Base-by-base conservation (phyloP, 1,284 basidiomycete species). In the Ceratobasidium sp. region DNA sequence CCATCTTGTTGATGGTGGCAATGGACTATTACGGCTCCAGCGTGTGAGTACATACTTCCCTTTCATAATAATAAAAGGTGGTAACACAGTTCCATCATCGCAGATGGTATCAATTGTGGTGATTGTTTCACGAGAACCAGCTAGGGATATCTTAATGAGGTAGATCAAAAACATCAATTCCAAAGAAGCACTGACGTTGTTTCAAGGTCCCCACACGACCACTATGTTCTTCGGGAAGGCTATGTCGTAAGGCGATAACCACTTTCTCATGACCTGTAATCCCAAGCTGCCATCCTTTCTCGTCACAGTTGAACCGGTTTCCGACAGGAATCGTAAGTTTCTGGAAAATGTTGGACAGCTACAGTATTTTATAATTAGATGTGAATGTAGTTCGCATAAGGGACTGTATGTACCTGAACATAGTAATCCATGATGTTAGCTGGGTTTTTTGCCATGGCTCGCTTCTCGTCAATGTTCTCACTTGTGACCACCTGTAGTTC, bases 141-240 rank as follows among this genome's bases (percentile, higher is more conserved):
- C 63, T 65, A n/a, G 14, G 9, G 9, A 22, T 41, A 44, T 24
- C 6, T 22, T 6, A 4, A 47, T 15, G 22, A 63, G 36, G 2
- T 47, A 8, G 48, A 15, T 63, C n/a, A 8, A 14, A 17, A 4
- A 2, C 86, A 47, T 24, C 5, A 27, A 29, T 24, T 56, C 11
- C 45, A 17, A 9, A 19, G 0, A 91, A 7, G n/a, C 24, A 56
- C 31, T n/a, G n/a, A 63, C 60, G 22, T 47, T 63, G 60, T 44
- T 63, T 63, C 48, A 22, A 19, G 11, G 41, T 44, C 4, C 60
- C 60, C 14, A 44, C 60, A 29, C 48, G 27, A 8, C 60, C 60
- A 63, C 62, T 19, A 15, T 5, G 45, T 7, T 9, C 47, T 15
- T 57, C n/a, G 7, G 29, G 54, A 33, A 31, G 27, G 5, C 24